Evolutionary conservation across 1,139 yeast species (phyloP).

Genomic region (Pichia norvegensis): DNA sequence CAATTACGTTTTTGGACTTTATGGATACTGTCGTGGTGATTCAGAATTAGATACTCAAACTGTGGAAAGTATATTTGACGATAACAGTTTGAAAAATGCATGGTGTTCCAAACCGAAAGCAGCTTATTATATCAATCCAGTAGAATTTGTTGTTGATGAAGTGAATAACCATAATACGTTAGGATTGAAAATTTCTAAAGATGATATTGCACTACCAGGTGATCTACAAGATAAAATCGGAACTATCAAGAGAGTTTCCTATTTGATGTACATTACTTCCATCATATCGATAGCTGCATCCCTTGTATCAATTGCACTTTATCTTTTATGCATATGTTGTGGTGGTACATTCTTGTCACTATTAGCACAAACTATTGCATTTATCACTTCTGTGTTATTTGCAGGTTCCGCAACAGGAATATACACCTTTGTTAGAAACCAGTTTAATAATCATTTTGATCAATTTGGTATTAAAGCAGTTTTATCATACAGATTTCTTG

Average conservation of each 20-base stretch:
- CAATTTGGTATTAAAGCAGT: constrained; percentile 35
- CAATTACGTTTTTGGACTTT: constrained; percentile 55
- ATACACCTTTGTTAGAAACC: constrained; percentile 30
- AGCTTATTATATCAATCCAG: constrained; percentile 47
- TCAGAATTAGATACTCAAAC: constrained; percentile 20
- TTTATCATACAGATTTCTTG: constrained; percentile 26
- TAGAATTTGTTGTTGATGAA: constrained; percentile 38
- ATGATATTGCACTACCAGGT: constrained; percentile 28
- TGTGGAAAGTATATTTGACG: constrained; percentile 9
- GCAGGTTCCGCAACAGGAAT: constrained; percentile 42
- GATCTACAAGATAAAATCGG: constrained; percentile 27
- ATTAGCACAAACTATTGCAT: constrained; percentile 25
- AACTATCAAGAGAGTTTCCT: constrained; percentile 35
- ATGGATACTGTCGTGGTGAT: constrained; percentile 69
- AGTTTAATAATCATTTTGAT: constrained; percentile 31
- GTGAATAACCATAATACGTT: constrained; percentile 23
- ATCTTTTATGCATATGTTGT: constrained; percentile 22
- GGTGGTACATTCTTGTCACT: constrained; percentile 31
- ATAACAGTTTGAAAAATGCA: constrained; percentile 36
- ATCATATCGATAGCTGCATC: constrained; percentile 37
- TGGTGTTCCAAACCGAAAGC: constrained; percentile 49
- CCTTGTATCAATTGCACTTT: constrained; percentile 35
- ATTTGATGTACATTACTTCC: constrained; percentile 40
- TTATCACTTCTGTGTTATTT: constrained; percentile 29
- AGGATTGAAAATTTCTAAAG: constrained; percentile 17